Conservation (phyloP, 2,329 filamentous ascomycete species). For the Monosporascus sp. region DNA sequence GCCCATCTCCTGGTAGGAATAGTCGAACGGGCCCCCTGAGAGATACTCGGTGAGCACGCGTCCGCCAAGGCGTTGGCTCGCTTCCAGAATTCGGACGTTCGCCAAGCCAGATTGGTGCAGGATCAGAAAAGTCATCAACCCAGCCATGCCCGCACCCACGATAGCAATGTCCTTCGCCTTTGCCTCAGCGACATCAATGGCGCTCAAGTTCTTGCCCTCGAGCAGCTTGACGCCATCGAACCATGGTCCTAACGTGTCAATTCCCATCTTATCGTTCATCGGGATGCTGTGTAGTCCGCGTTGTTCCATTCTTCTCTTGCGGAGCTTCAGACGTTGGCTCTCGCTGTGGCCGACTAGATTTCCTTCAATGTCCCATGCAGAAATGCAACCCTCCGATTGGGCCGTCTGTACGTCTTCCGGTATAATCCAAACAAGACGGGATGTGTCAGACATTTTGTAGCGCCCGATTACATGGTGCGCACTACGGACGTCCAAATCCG, state of each 20-base stretch:
- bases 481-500: slow-evolving; percentile 8
- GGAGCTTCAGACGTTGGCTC: slow-evolving; percentile 20
- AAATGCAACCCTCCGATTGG: slow-evolving; percentile 31
- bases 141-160: slow-evolving; percentile 61
- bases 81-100: slow-evolving; percentile 59
- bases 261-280: slow-evolving; percentile 47
- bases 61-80: slow-evolving; percentile 55
- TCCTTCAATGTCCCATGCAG: slow-evolving; percentile 31
- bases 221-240: slow-evolving; percentile 61
- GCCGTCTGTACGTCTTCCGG: slow-evolving; percentile 21
- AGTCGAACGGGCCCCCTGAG: slow-evolving; percentile 52
- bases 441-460: slow-evolving; percentile 14
- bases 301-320: slow-evolving; percentile 22
- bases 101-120: slow-evolving; percentile 49
- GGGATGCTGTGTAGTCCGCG: slow-evolving; percentile 27
- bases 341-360: slow-evolving; percentile 32
- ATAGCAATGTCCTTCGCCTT: slow-evolving; percentile 60
- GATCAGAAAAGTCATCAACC: slow-evolving; percentile 54
- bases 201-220: slow-evolving; percentile 46
- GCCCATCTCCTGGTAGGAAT: slow-evolving; percentile 64
- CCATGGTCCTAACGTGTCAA: slow-evolving; percentile 52
- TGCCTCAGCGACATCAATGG: slow-evolving; percentile 45
- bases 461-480: slow-evolving; percentile 24
- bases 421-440: slow-evolving; percentile 30
- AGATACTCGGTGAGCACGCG: slow-evolving; percentile 61